Conservation (phyloP, 2,329 filamentous ascomycete genomes). For the Myotisia sp. region DNA sequence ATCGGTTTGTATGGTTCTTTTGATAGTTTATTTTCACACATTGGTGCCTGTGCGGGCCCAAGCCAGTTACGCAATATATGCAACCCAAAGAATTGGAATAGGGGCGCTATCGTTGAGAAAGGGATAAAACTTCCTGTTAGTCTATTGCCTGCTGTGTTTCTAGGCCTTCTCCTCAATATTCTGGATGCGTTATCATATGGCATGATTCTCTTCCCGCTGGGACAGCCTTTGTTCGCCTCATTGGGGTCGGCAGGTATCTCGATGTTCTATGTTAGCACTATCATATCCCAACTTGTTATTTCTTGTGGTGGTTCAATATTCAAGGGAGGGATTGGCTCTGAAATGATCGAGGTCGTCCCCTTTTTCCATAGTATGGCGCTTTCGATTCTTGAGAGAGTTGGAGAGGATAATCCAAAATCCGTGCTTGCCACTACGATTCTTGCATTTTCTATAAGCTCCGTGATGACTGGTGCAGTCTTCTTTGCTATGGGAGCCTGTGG, state of each 20-base stretch:
- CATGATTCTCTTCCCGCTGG: constrained; percentile 90
- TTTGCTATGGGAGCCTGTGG: constrained; percentile 77
- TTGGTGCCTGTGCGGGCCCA: neutral
- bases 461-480: constrained; percentile 83
- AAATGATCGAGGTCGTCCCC: constrained; percentile 96
- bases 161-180: constrained; percentile 81
- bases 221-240: constrained; percentile 67
- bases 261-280: constrained; percentile 97
- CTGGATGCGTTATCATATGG: constrained; percentile 91
- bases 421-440: constrained; percentile 91
- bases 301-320: constrained; percentile 76
- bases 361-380: constrained; percentile 98
- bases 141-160: constrained; percentile 69
- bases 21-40: too few species aligned
- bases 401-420: constrained; percentile 65
- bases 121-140: constrained; percentile 52
- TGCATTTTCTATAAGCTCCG: constrained; percentile 75
- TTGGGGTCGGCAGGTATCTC: constrained; percentile 90
- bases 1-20: too few species aligned
- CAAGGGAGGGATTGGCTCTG: constrained; percentile 79
- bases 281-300: constrained; percentile 81
- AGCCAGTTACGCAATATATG: constrained; percentile 24
- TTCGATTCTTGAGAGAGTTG: constrained; percentile 65
- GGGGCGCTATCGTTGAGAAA: constrained; percentile 47
- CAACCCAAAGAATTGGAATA: constrained; percentile 60